phyloP scores from a whole-genome alignment of 2,329 filamentous ascomycete genomes.

The Chrysoporthe austroafricana region DNA sequence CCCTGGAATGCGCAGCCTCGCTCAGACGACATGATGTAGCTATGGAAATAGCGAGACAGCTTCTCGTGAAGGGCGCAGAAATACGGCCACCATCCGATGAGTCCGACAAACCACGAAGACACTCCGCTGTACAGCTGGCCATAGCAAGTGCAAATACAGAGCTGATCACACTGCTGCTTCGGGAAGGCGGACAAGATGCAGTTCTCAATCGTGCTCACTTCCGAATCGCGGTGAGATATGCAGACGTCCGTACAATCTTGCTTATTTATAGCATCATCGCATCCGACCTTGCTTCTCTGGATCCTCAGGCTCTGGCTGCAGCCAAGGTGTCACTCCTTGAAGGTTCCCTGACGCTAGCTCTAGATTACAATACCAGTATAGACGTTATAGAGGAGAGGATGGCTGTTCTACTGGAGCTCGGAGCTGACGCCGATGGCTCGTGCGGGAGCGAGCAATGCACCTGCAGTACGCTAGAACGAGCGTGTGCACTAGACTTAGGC shows the following conservation, averaged over 20 bases:
- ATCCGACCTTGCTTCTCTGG: background rate
- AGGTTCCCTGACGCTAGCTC: background rate
- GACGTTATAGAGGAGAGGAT: background rate
- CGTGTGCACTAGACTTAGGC: too few relatives aligned
- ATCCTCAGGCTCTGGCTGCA: background rate
- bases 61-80: background rate
- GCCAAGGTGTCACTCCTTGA: background rate
- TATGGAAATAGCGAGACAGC: background rate
- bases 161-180: background rate
- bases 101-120: rapidly evolving
- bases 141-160: background rate
- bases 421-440: background rate
- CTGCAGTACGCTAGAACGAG: background rate
- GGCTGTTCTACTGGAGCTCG: background rate
- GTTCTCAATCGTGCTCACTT: background rate
- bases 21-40: rapidly evolving
- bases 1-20: background rate
- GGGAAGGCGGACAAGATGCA: background rate
- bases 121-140: background rate
- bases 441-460: background rate
- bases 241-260: background rate
- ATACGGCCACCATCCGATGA: background rate
- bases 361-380: rapidly evolving
- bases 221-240: background rate
- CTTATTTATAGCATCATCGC: background rate